These are phyloP conservation scores for Magnolia kwangsiensis DNA, from an alignment of 164 flowering plant genomes.

Conservation along the genomic window DNA sequence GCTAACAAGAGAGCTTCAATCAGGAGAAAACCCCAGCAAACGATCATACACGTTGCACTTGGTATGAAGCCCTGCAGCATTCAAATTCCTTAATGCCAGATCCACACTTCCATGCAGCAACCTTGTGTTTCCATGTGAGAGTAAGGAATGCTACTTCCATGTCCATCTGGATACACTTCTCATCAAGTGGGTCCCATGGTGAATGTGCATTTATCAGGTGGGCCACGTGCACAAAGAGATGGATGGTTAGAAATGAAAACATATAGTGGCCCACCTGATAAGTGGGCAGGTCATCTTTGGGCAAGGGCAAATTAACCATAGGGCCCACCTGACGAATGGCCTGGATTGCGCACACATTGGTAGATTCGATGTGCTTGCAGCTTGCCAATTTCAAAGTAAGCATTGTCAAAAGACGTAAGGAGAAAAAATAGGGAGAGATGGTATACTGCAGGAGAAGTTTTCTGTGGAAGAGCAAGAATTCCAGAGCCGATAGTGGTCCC, in stretches of 20 bases:
- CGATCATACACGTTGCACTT: conserved; percentile 48
- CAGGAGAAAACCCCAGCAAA: conserved; percentile 78
- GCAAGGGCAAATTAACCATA: neutral
- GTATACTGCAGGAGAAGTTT: conserved; percentile 68
- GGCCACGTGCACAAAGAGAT: neutral
- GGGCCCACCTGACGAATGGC: neutral
- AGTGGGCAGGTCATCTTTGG: neutral
- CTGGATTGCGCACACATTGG: neutral
- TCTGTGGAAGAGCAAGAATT: conserved; percentile 71
- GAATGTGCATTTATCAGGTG: neutral
- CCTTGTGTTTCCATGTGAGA: no score
- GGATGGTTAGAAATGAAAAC: no score
- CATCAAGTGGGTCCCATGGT: neutral
- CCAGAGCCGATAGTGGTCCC: conserved; percentile 87
- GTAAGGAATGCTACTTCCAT: no score
- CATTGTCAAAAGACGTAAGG: neutral
- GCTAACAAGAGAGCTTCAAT: conserved; percentile 66
- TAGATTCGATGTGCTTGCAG: neutral
- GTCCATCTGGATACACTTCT: neutral
- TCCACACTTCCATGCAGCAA: no score
- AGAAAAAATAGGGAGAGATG: conserved; percentile 9
- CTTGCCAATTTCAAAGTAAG: neutral
- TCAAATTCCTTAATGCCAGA: neutral
- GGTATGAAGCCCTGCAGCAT: conserved; percentile 66
- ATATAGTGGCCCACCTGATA: no score